These are phyloP conservation scores for Escovopsis sp. DNA, from an alignment of 2,329 filamentous ascomycete species.

Conservation along the genomic window DNA sequence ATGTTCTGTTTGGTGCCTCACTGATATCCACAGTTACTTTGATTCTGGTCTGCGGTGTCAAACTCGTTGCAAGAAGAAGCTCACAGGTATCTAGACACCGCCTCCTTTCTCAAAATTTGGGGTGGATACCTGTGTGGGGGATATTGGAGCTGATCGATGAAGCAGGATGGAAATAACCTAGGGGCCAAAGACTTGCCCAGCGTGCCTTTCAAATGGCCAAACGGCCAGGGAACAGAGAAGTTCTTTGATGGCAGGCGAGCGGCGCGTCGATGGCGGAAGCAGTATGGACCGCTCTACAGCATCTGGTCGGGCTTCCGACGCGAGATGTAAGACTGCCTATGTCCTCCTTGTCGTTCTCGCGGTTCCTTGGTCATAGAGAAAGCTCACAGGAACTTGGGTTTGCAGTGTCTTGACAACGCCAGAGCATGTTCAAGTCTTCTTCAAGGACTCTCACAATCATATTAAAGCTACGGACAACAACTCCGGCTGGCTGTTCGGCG, in stretches of 20 bases:
- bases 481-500: constrained; percentile 3
- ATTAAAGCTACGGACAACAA: constrained; percentile 4
- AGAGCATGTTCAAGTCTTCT: constrained; percentile 2
- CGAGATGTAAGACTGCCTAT: constrained; percentile 3
- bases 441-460: constrained; percentile 4
- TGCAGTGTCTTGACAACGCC: constrained; percentile 3
- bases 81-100: too few relatives aligned
- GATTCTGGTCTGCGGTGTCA: too few relatives aligned
- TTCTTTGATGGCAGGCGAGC: constrained; percentile 3
- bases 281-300: constrained; percentile 2
- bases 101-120: too few relatives aligned
- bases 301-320: constrained; percentile 5
- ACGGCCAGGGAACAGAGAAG: constrained; percentile 5
- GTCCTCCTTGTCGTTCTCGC: neutral
- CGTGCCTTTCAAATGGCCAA: constrained; percentile 2
- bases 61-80: too few relatives aligned
- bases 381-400: neutral
- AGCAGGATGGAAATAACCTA: too few relatives aligned
- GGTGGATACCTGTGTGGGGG: too few relatives aligned
- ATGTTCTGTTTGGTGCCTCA: neutral
- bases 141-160: too few relatives aligned
- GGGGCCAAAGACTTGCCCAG: neutral
- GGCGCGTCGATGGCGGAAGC: neutral
- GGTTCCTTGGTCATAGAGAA: too few relatives aligned
- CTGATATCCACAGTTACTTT: neutral